Base-by-base conservation (phyloP, 2,329 filamentous ascomycete species). In the Aureobasidium sp. region DNA sequence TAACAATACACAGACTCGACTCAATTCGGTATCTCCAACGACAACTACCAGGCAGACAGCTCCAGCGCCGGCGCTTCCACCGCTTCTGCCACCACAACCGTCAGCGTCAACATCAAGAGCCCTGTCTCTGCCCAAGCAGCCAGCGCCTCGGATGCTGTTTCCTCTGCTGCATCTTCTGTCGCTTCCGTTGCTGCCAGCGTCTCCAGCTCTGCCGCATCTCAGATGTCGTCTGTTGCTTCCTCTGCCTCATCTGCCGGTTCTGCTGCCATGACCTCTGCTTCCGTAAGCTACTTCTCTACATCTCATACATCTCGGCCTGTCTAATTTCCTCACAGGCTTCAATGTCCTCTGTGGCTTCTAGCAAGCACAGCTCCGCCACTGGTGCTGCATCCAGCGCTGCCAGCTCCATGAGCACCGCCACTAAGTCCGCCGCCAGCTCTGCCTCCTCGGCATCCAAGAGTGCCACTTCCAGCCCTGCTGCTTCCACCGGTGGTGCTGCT, bases 21-120 rank as follows among this genome's bases (percentile, higher is more conserved):
- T 62, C 83, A 86, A 72, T 86, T 86, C 75, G 84, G 84, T 68
- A 78, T 87, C 75, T 76, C 74, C 64, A 80, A 80, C 69, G 61
- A 70, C 49, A 63, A 71, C 60, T 74, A 70, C 68, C 60, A 63
- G 48, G 61, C 41, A 55, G 64, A 68, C 32, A 70, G 70, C 53
- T 50, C 63, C 48, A 53, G 62, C 54, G 37, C 67, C 45, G 44
- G 67, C 62, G 58, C 64, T 41, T 66, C 67, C 39, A 60, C 67
- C 39, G 49, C 61, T 39, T 60, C 59, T 36, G 63, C 64, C n/a
- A 59, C 54, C 34, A 55, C 53, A 39, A 65, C 64, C 44, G 58
- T 63, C 54, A 63, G 64, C 39, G 65, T 66, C 61, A 66, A 68
- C 60, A 65, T 63, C 55, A 59, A 61, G 51, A 55, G 55, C 41